Base-by-base conservation (phyloP, 2,329 filamentous ascomycete species). In the Clarireedia monteithiana region DNA sequence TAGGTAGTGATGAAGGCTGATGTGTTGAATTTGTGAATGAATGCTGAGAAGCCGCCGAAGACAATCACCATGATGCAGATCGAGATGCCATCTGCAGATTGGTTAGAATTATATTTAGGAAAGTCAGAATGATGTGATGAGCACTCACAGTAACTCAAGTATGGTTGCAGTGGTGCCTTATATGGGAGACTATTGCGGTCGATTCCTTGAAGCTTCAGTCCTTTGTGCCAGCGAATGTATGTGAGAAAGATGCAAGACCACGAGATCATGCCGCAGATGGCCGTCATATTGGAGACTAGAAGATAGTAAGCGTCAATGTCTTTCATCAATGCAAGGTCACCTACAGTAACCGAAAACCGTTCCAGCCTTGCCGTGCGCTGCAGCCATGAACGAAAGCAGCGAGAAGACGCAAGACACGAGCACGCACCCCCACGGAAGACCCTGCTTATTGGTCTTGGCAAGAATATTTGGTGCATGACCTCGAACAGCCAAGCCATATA, bases 401-500 rank as follows among this genome's bases (percentile, higher is more conserved):
- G 39, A 42, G 15, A 42, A 42, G 6, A 20, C 39, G 39, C 39
- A 42, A 20, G 78, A 80, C 14, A 81, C 70, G 6, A 73, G 64
- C 12, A 84, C 78, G 55, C 78, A 80, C 24, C 78, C 71, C 58
- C 83, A 86, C 1, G 84, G 42, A 70, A 55, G 50, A 12, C 85
- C 85, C 26, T 74, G 73, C 57, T 77, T 77, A 44, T 77, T 84
- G n/a, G 83, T 86, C 10, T 67, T 71, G 38, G 75, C 72, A 68
- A 80, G 78, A 53, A 77, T 64, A 75, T 77, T 23, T 86, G 84
- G 59, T 81, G 86, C 85, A 54, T 87, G 83, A 6, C 82, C 80
- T 53, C 79, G 83, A 5, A 84, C 74, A 0, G 85, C 77, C 68
- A 90, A 79, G 53, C 83, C 84, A 66, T 88, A 83, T 5, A 90